phyloP scores from a whole-genome alignment of 192 early-diverging fungal species.

The Entomortierella chlamydospora region DNA sequence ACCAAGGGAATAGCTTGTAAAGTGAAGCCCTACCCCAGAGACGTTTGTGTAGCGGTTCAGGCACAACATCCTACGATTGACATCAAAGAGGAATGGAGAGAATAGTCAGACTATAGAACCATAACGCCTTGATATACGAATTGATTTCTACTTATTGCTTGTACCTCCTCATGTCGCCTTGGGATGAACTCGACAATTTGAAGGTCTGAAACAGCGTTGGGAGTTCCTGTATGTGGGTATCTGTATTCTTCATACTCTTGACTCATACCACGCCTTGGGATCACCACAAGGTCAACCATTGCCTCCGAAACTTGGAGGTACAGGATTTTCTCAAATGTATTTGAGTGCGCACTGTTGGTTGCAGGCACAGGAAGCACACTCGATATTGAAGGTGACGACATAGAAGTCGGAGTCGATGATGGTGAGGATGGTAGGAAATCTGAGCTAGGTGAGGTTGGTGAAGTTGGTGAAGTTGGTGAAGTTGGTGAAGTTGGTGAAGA shows the following conservation, averaged over 20 bases:
- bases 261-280: constrained; percentile 57
- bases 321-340: constrained; percentile 60
- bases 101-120: too few species aligned
- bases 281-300: constrained; percentile 64
- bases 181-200: constrained; percentile 67
- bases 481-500: neutral
- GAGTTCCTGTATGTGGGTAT: constrained; percentile 72
- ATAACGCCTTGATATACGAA: too few species aligned
- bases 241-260: constrained; percentile 61
- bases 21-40: constrained; percentile 55
- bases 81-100: neutral
- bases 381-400: constrained; percentile 8
- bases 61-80: constrained; percentile 28
- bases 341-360: neutral
- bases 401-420: neutral
- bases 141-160: neutral
- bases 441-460: constrained; percentile 5
- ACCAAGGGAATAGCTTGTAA: constrained; percentile 69
- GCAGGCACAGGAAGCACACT: constrained; percentile 5
- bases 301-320: constrained; percentile 70
- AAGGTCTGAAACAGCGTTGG: constrained; percentile 65
- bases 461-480: neutral
- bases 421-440: neutral
- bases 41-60: constrained; percentile 57
- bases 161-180: constrained; percentile 26